These are phyloP conservation scores for Colletotrichum destructivum DNA, from an alignment of 2,329 filamentous ascomycete genomes.

Conservation along the genomic window DNA sequence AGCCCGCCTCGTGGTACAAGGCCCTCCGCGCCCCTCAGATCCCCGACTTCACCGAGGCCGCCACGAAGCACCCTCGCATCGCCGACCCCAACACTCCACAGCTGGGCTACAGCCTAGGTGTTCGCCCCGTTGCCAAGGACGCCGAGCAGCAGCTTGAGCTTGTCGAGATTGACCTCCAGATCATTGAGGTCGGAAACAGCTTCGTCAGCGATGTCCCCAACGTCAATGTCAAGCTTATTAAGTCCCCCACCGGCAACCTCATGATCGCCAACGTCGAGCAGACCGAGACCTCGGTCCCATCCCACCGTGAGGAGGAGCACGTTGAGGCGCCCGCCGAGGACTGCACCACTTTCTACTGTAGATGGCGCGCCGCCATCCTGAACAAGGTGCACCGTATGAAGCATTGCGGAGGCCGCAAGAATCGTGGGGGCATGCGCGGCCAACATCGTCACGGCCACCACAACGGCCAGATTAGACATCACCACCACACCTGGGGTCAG, in stretches of 20 bases:
- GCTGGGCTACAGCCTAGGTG: constrained; percentile 66
- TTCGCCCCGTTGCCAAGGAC: constrained; percentile 60
- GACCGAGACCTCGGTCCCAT: constrained; percentile 46
- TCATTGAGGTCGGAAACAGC: constrained; percentile 71
- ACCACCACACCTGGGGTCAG: constrained; percentile 58
- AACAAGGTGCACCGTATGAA: constrained; percentile 49
- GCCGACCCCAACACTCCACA: constrained; percentile 51
- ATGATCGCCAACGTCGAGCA: constrained; percentile 66
- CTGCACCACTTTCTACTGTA: constrained; percentile 67
- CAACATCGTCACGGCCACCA: constrained; percentile 47
- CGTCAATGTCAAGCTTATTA: constrained; percentile 74
- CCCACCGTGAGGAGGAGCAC: constrained; percentile 47
- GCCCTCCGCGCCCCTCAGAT: constrained; percentile 63
- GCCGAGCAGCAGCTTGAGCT: constrained; percentile 68
- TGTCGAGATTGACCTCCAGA: constrained; percentile 68
- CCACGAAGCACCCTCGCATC: constrained; percentile 50
- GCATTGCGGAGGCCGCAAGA: constrained; percentile 55
- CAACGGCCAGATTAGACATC: constrained; percentile 48
- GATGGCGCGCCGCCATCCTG: constrained; percentile 66
- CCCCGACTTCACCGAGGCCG: constrained; percentile 52
- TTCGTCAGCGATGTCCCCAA: constrained; percentile 69
- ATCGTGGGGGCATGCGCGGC: constrained; percentile 42
- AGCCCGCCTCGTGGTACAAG: constrained; percentile 61
- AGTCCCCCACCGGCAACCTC: constrained; percentile 69
- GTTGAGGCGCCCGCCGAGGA: constrained; percentile 39